Evolutionary conservation across 2,329 filamentous ascomycete species (phyloP).

Genomic region (Emmonsia crescens): DNA sequence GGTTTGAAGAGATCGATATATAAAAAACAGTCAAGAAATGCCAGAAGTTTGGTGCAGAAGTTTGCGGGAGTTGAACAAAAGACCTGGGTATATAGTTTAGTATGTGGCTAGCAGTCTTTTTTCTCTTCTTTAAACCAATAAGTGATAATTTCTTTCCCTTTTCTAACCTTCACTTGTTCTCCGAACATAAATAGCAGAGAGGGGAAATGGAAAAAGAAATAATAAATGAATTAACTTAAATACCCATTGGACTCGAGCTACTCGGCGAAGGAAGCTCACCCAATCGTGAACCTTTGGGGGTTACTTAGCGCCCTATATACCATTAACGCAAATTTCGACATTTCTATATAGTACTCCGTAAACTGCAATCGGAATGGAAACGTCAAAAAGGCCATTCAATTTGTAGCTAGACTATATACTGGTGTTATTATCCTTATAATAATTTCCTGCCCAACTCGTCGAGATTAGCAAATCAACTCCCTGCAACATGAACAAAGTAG

Average conservation of each 20-base stretch:
- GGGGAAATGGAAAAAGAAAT: not conserved
- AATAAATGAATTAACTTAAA: not conserved
- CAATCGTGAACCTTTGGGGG: not conserved
- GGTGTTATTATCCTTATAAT: not conserved
- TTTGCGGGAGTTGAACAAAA: not conserved
- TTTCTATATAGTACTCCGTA: not conserved
- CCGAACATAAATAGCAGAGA: not conserved
- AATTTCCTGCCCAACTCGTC: not conserved
- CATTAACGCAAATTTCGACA: not conserved
- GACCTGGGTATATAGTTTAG: not conserved
- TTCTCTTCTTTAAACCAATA: not conserved
- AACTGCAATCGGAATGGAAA: not conserved
- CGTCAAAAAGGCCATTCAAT: not conserved
- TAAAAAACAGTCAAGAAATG: not conserved
- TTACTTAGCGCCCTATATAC: not conserved
- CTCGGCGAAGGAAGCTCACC: not conserved
- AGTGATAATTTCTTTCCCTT: not conserved
- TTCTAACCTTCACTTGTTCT: not conserved
- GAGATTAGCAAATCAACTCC: not conserved
- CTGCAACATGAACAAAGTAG: not conserved
- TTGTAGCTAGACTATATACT: no score
- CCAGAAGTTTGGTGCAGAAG: not conserved
- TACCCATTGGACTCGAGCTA: not conserved
- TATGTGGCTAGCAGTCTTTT: not conserved
- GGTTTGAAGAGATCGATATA: not conserved